Base-by-base conservation (phyloP, 805 yeast genomes). In the Teunomyces stri region DNA sequence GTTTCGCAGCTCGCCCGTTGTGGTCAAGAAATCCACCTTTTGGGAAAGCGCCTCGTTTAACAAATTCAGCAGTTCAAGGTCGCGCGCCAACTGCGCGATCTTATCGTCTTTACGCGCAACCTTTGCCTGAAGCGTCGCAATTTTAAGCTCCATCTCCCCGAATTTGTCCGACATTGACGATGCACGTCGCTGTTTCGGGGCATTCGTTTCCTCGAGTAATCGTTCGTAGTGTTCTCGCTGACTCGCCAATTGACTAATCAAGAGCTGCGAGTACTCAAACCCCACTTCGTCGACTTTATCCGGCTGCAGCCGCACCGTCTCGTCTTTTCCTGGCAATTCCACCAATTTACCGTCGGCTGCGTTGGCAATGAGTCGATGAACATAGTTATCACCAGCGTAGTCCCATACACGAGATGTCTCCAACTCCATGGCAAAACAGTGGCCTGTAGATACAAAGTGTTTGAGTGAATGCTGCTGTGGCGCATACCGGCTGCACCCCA, bases 351-450 rank as follows among this genome's bases (percentile, higher is more conserved):
- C 97, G 61, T 90, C 97, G 0, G 85, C 75, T 61, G 87, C 91
- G 64, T 88, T 89, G 51, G 90, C 89, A 3, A 90, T 78, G 37
- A 90, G 68, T 43, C 97, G 66, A 64, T 90, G 97, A 7, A 90
- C 97, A 62, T 90, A 90, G 53, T 82, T 83, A 61, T 90, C 97
- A 2, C 91, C 91, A 0, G 91, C 90, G 62, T 90, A 90, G 62
- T 90, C 97, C 97, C 97, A 90, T 1, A 90, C 96, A 35, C 97
- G 72, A 51, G 90, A 94, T 0, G 95, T 80, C 9, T 74, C 66
- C 40, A 88, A 71, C 59, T 90, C 96, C 96, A 90, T 89, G 0
- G 96, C 87, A 68, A 88, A 90, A 57, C 96, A 87, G 64, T 90
- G 97, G 5, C 85, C 83, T 0, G 96, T 85, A 7, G 73, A 72